Evolutionary conservation across 345 rosid species (phyloP).

Genomic region (Lepidium didymum): DNA sequence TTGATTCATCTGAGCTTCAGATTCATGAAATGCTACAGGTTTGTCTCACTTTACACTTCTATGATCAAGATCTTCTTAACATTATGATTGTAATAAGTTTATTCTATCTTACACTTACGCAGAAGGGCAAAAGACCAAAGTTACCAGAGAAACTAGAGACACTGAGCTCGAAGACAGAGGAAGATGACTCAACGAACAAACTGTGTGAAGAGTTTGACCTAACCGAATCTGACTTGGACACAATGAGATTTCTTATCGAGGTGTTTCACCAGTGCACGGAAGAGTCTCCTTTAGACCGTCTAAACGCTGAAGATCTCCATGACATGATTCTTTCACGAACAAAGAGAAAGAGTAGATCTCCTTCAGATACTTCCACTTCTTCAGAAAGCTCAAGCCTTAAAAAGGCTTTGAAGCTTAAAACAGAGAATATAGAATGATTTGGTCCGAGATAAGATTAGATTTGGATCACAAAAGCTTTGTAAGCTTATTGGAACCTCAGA

Average conservation of each 20-base stretch:
- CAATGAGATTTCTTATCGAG: conserved; percentile 58
- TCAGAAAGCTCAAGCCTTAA: conserved; percentile 4
- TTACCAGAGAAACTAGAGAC: conserved; percentile 55
- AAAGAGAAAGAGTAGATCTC: not conserved
- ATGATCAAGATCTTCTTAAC: not conserved
- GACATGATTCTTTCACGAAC: conserved; percentile 34
- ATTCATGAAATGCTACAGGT: conserved; percentile 81
- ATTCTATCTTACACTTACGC: conserved; percentile 14
- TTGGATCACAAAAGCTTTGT: not conserved
- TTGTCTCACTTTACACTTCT: not conserved
- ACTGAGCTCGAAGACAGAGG: conserved; percentile 28
- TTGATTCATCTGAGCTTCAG: conserved; percentile 43
- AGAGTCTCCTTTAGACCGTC: conserved; percentile 63
- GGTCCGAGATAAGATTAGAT: not conserved
- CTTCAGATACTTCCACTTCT: not conserved
- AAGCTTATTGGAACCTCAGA: conserved; percentile 22
- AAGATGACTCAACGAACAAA: conserved; percentile 24
- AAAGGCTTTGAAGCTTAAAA: conserved; percentile 6
- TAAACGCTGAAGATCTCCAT: conserved; percentile 52
- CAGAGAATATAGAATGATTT: not conserved
- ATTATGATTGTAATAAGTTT: not conserved
- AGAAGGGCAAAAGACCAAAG: conserved; percentile 71
- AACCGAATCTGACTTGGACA: conserved; percentile 39
- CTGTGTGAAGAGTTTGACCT: conserved; percentile 28
- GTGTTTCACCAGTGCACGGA: conserved; percentile 60